phyloP scores from a whole-genome alignment of 306 rosid genomes.

The Inga leiocalycina region DNA sequence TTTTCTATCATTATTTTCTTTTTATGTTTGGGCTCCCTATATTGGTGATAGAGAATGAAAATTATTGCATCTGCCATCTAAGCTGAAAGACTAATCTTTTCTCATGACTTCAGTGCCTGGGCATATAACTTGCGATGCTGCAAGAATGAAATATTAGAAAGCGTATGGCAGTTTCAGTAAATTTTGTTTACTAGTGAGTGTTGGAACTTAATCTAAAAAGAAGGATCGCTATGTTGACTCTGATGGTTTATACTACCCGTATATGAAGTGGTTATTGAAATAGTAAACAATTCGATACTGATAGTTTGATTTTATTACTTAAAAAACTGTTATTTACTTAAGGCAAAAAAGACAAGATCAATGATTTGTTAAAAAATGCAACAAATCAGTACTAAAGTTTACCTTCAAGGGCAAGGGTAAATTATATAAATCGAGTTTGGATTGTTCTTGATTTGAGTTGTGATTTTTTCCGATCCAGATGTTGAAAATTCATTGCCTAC shows the following conservation, averaged over 20 bases:
- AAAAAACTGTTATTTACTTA: neutral
- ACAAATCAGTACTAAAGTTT: neutral
- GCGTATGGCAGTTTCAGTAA: neutral
- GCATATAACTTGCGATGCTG: neutral
- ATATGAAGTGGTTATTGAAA: neutral
- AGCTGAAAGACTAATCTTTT: slow-evolving; percentile 20
- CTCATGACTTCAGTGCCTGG: neutral
- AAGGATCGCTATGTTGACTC: neutral
- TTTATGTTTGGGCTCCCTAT: slow-evolving; percentile 3
- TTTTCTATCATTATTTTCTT: neutral
- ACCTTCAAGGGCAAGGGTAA: neutral
- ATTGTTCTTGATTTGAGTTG: neutral
- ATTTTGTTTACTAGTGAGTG: neutral
- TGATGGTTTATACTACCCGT: neutral
- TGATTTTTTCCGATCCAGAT: neutral
- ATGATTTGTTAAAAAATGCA: neutral
- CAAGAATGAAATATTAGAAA: neutral
- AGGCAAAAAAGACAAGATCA: neutral
- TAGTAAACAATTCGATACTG: neutral
- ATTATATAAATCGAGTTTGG: neutral
- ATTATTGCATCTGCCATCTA: slow-evolving; percentile 9
- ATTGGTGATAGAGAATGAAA: slow-evolving; percentile 6
- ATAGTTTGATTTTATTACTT: neutral
- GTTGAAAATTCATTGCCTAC: neutral
- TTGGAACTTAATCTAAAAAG: neutral